Conservation (phyloP, 257 asterid species). For the Hygrophila difformis region DNA sequence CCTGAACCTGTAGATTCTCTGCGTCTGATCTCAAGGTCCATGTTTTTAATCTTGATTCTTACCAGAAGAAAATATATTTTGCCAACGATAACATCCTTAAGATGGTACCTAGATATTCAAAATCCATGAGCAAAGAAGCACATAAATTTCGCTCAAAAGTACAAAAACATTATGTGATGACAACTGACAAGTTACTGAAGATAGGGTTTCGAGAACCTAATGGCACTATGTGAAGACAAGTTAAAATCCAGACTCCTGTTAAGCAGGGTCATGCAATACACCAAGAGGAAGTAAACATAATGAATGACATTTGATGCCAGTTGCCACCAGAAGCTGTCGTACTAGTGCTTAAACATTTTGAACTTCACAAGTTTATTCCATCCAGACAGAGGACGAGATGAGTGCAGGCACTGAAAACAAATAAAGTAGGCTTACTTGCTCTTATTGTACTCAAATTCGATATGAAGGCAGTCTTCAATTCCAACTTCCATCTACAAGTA, state of each 20-base stretch:
- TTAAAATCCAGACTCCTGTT: too few species aligned
- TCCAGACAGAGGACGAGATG: not conserved
- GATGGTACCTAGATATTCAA: constrained; percentile 72
- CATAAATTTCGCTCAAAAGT: not conserved
- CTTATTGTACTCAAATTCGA: constrained; percentile 96
- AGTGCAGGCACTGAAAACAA: constrained; percentile 7
- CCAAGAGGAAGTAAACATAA: too few species aligned
- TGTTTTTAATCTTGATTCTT: constrained; percentile 92
- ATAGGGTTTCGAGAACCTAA: too few species aligned
- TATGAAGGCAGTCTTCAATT: constrained; percentile 97
- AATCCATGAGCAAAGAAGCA: constrained; percentile 19
- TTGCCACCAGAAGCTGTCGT: too few species aligned
- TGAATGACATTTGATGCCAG: too few species aligned
- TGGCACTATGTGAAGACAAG: too few species aligned
- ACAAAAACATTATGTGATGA: not conserved
- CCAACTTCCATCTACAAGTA: constrained; percentile 95
- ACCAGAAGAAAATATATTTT: constrained; percentile 94
- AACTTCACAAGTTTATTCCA: too few species aligned
- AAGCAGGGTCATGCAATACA: too few species aligned
- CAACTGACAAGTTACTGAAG: too few species aligned
- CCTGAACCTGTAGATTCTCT: constrained; percentile 97
- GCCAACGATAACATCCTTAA: constrained; percentile 89
- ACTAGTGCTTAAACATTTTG: too few species aligned
- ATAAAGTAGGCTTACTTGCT: constrained; percentile 61
- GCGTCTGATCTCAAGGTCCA: constrained; percentile 97